Evolutionary conservation across 352 stramenopile species (phyloP), one percentile per base, ranked within the genome.

Genomic region (Globisporangium alternatum): DNA sequence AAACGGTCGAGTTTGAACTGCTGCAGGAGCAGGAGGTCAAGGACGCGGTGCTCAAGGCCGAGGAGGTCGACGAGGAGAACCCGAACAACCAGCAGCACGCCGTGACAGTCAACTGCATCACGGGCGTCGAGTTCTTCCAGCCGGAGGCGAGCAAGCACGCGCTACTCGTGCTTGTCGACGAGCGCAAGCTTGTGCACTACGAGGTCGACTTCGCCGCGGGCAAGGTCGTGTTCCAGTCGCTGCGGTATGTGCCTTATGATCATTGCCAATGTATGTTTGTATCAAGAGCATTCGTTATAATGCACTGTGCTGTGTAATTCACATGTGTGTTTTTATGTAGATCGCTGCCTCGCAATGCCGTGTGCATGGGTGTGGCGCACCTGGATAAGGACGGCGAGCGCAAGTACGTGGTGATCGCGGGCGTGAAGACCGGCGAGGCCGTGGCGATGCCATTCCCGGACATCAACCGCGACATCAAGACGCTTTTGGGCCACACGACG

Each of bases 401-500:
- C 45, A 76, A 88, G 65, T 76, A 92, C 56, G 83, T 76, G 22
- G 73, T 92, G 39, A 61, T 95, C 39, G 73, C 91, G 31, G 85
- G 82, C 33, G 84, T 91, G 62, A 95, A 95, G 76, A 91, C 86
- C 5, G 86, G 86, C 31, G 85, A 95, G 63, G 82, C 76, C n/a
- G 72, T 93, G 31, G 86, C 81, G 54, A 78, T 90, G 65, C 86
- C 83, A 2, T 89, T 95, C 68, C 86, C 81, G 4, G 76, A 90
- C 65, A 71, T 92, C 19, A 62, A 72, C 25, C 72, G 81, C 44
- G 81, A 90, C 55, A 62, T 84, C 45, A 91, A 89, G 80, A 88
- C 75, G 59, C 70, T 95, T 43, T 63, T 95, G 58, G 81, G 80
- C 49, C 87, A 95, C 76, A 95, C 87, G 41, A 94, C 87, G 56